Evolutionary conservation across 495 filamentous ascomycete species (phyloP).

Genomic region (Chlorociboria aeruginascens): DNA sequence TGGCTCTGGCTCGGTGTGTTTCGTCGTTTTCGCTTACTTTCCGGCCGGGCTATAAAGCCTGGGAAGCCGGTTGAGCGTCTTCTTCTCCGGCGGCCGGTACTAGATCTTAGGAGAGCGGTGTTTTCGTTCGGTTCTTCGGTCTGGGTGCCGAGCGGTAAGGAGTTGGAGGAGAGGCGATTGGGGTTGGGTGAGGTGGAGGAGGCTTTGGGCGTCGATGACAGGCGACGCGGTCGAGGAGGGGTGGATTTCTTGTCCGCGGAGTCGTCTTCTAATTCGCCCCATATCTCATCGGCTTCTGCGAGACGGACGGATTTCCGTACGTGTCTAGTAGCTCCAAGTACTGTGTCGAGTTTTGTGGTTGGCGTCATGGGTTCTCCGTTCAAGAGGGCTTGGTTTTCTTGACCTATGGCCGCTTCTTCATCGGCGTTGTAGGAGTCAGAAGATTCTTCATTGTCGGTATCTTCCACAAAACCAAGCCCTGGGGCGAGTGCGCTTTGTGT

Average conservation of each 20-base stretch:
- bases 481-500: slow-evolving; percentile 53
- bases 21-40: not conserved
- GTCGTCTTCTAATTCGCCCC: slow-evolving; percentile 54
- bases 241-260: slow-evolving; percentile 22
- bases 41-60: slow-evolving; percentile 33
- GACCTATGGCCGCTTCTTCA: slow-evolving; percentile 30
- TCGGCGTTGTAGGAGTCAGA: slow-evolving; percentile 26
- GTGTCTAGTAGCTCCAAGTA: slow-evolving; percentile 19
- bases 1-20: not conserved
- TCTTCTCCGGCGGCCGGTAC: slow-evolving; percentile 14
- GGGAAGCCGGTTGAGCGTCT: slow-evolving; percentile 41
- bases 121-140: slow-evolving; percentile 17
- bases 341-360: slow-evolving; percentile 23
- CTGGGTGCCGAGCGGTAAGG: not conserved
- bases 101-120: slow-evolving; percentile 16
- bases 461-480: slow-evolving; percentile 56
- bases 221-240: slow-evolving; percentile 14
- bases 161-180: not conserved
- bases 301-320: slow-evolving; percentile 29
- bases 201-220: not conserved
- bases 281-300: slow-evolving; percentile 51
- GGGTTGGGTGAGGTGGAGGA: not conserved
- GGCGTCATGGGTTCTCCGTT: slow-evolving; percentile 34
- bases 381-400: slow-evolving; percentile 22
- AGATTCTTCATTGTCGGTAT: slow-evolving; percentile 46